phyloP scores from a whole-genome alignment of 176 grass and related monocot species.

The Carex scoparia region DNA sequence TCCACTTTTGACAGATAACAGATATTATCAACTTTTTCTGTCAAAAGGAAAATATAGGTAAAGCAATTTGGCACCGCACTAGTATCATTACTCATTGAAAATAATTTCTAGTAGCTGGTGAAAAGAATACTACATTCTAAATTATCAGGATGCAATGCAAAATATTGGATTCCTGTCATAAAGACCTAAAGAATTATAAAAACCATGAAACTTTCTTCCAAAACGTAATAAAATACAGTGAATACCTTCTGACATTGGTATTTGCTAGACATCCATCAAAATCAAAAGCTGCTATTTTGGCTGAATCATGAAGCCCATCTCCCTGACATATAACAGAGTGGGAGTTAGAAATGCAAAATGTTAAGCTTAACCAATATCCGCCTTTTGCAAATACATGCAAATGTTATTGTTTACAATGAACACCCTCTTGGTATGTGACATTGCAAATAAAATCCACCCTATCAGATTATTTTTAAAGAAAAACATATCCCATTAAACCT shows the following conservation, averaged over 20 bases:
- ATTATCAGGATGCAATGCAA: background rate
- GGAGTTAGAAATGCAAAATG: conserved; percentile 9
- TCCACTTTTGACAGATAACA: background rate
- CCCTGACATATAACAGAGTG: conserved; percentile 33
- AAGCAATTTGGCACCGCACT: background rate
- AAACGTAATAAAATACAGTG: background rate
- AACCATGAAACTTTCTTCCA: background rate
- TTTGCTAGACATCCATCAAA: conserved; percentile 89
- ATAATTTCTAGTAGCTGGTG: background rate
- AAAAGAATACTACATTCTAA: background rate
- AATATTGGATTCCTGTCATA: background rate
- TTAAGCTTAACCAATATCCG: background rate
- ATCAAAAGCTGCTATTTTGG: conserved; percentile 98
- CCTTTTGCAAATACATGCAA: background rate
- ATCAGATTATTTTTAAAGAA: background rate
- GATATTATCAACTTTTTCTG: background rate
- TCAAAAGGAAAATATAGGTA: background rate
- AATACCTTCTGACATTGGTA: conserved; percentile 72
- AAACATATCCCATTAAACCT: background rate
- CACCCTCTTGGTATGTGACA: background rate
- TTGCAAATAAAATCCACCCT: background rate
- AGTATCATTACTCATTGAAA: background rate
- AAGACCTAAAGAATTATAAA: background rate
- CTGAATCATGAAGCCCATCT: conserved; percentile 59
- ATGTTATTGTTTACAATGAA: background rate